phyloP scores from a whole-genome alignment of 225 moss, liverwort and hornwort species.

The Sphagnum contortum region DNA sequence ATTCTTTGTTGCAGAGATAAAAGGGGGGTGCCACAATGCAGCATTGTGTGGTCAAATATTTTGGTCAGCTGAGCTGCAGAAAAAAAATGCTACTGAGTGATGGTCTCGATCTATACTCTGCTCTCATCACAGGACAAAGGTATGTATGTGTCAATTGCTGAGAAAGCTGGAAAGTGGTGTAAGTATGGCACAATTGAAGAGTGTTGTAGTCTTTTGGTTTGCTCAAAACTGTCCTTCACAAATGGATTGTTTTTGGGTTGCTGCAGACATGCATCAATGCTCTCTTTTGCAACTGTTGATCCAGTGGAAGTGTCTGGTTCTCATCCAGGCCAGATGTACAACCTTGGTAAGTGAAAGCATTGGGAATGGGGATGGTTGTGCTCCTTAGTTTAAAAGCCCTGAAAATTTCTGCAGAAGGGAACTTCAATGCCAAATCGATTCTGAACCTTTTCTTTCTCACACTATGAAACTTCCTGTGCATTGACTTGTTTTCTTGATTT shows the following conservation, averaged over 20 bases:
- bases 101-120: background rate
- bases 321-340: slow-evolving; percentile 58
- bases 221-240: background rate
- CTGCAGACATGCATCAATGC: slow-evolving; percentile 23
- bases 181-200: background rate
- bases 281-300: slow-evolving; percentile 69
- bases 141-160: background rate
- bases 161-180: background rate
- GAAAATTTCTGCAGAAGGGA: background rate
- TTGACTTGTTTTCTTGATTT: background rate
- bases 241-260: background rate
- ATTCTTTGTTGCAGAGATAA: too few species aligned
- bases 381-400: background rate
- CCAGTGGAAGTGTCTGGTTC: slow-evolving; percentile 55
- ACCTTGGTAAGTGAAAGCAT: slow-evolving; percentile 57
- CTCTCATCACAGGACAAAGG: slow-evolving; percentile 1
- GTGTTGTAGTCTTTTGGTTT: background rate
- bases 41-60: background rate
- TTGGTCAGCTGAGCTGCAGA: background rate
- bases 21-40: background rate
- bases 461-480: background rate
- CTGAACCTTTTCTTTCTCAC: too few species aligned
- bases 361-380: background rate
- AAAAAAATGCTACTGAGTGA: background rate
- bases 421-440: too few species aligned